phyloP scores from a whole-genome alignment of 257 asterid species.

The Mentha longifolia region DNA sequence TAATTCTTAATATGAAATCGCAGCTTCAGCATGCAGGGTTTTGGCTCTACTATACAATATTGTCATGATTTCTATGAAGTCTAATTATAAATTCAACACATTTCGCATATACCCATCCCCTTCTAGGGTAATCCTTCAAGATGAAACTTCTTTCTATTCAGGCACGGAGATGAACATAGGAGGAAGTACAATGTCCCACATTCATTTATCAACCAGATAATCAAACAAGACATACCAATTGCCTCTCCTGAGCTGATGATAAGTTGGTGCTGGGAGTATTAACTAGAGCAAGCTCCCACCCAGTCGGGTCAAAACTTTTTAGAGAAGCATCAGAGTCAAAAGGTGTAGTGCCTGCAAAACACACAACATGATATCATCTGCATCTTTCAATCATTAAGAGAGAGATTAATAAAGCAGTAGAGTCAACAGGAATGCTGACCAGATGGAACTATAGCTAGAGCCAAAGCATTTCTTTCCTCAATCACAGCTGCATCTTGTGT shows the following conservation, averaged over 20 bases:
- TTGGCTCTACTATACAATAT: too few species aligned
- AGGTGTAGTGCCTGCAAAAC: constrained; percentile 63
- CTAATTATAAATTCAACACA: too few species aligned
- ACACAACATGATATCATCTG: constrained; percentile 13
- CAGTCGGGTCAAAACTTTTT: constrained; percentile 74
- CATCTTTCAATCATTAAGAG: constrained; percentile 6
- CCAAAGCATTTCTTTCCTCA: constrained; percentile 90
- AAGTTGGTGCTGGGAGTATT: constrained; percentile 83
- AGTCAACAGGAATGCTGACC: constrained; percentile 50
- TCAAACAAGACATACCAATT: constrained; percentile 64
- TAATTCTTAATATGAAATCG: too few species aligned
- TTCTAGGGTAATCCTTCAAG: too few species aligned
- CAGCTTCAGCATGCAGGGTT: too few species aligned
- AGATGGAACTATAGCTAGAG: constrained; percentile 87
- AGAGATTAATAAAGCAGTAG: constrained; percentile 12
- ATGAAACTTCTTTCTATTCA: neutral
- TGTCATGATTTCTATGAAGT: too few species aligned
- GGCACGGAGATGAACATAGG: constrained; percentile 1
- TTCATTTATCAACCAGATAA: neutral
- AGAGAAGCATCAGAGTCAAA: constrained; percentile 53
- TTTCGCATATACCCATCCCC: too few species aligned
- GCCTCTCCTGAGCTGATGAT: constrained; percentile 84
- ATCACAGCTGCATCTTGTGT: constrained; percentile 65
- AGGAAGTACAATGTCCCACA: neutral
- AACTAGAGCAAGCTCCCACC: constrained; percentile 98